Evolutionary conservation across 352 stramenopile genomes (phyloP).

Genomic region (Phytophthora pisi): DNA sequence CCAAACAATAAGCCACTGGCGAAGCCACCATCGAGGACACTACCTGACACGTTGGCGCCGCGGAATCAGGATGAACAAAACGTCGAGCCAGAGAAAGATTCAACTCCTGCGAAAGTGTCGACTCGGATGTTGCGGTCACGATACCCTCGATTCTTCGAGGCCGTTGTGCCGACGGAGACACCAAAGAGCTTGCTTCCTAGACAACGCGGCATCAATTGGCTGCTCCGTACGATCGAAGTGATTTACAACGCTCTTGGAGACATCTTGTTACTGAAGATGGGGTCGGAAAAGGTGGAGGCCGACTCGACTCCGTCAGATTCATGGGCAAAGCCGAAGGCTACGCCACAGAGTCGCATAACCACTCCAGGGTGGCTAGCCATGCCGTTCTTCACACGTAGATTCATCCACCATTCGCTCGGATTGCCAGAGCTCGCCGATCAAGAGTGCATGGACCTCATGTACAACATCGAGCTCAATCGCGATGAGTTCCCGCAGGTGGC

Average conservation of each 20-base stretch:
- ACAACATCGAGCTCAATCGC: conserved; percentile 59
- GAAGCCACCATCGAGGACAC: conserved; percentile 14
- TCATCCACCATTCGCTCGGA: conserved; percentile 58
- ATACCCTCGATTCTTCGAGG: conserved; percentile 59
- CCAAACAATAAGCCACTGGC: conserved; percentile 6
- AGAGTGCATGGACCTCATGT: conserved; percentile 74
- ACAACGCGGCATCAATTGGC: conserved; percentile 60
- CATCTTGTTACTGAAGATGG: conserved; percentile 18
- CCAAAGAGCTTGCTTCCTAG: conserved; percentile 28
- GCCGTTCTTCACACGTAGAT: conserved; percentile 59
- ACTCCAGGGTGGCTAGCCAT: conserved; percentile 45
- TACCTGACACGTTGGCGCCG: conserved; percentile 2
- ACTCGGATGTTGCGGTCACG: conserved; percentile 41
- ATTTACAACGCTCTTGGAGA: conserved; percentile 65
- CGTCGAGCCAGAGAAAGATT: neutral
- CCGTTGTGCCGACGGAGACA: conserved; percentile 29
- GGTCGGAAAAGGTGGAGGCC: neutral
- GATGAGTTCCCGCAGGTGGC: conserved; percentile 55
- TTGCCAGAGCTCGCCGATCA: conserved; percentile 65
- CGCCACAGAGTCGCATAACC: neutral
- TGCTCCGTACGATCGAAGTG: conserved; percentile 66
- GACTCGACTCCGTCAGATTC: neutral
- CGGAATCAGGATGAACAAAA: conserved; percentile 37
- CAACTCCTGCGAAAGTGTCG: conserved; percentile 21
- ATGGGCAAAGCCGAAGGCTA: neutral